Conservation (phyloP, 2,329 filamentous ascomycete genomes). For the Camptophora hylomeconis region DNA sequence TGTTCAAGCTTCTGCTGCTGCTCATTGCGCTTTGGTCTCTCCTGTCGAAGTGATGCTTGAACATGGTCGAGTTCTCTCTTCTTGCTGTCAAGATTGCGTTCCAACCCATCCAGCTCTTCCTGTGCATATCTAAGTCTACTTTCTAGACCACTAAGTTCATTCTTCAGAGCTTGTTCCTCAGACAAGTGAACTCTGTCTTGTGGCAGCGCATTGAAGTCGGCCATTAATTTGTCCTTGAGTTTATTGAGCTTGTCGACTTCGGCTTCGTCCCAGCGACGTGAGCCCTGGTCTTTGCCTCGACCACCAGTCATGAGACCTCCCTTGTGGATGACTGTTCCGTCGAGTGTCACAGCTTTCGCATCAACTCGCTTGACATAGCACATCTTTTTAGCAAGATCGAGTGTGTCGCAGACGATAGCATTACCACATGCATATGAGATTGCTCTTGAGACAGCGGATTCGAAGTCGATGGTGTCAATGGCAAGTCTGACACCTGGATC, state of each 20-base stretch:
- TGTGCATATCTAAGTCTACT: constrained; percentile 58
- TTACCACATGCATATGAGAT: constrained; percentile 93
- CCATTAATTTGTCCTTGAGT: constrained; percentile 59
- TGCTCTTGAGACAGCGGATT: constrained; percentile 73
- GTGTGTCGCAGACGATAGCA: constrained; percentile 82
- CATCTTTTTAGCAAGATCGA: constrained; percentile 76
- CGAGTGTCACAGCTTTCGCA: constrained; percentile 86
- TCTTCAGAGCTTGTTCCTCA: constrained; percentile 69
- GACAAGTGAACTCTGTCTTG: constrained; percentile 61
- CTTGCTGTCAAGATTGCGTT: constrained; percentile 75
- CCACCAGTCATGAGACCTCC: constrained; percentile 94
- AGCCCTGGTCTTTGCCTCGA: constrained; percentile 61
- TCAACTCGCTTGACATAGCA: constrained; percentile 75
- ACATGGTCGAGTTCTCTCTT: constrained; percentile 65
- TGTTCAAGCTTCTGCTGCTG: constrained; percentile 56
- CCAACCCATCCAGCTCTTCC: constrained; percentile 63
- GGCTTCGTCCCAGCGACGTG: constrained; percentile 76
- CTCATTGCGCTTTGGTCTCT: constrained; percentile 64
- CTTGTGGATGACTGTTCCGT: constrained; percentile 95
- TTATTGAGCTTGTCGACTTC: constrained; percentile 77
- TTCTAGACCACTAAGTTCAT: constrained; percentile 67
- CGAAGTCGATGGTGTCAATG: constrained; percentile 93
- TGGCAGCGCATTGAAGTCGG: constrained; percentile 68
- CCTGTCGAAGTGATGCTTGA: constrained; percentile 58
- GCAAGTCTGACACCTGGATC: constrained; percentile 71